Evolutionary conservation across 306 rosid species (phyloP).

Genomic region (Quercus aquifolioides): DNA sequence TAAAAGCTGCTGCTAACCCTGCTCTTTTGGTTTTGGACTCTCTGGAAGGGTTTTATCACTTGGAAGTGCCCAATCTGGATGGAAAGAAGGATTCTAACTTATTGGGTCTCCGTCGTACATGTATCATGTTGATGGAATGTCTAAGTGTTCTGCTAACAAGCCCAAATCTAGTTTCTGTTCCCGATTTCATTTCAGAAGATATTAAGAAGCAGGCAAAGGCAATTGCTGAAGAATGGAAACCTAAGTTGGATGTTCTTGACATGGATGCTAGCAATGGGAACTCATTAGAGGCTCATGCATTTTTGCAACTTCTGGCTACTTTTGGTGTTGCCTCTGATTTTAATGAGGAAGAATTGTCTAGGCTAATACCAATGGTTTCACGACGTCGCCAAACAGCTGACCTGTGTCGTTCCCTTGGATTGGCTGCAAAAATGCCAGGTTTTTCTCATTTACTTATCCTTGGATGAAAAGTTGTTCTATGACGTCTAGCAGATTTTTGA

Average conservation of each 20-base stretch:
- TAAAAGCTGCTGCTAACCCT: constrained; percentile 78
- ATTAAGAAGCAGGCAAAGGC: constrained; percentile 67
- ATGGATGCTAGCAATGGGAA: constrained; percentile 94
- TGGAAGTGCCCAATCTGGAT: constrained; percentile 62
- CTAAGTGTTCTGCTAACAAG: constrained; percentile 63
- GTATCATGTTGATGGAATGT: constrained; percentile 99
- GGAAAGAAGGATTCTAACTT: constrained; percentile 89
- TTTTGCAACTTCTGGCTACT: constrained; percentile 90
- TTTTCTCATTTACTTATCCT: constrained; percentile 18
- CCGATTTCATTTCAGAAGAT: constrained; percentile 62
- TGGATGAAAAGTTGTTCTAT: neutral
- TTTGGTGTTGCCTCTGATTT: constrained; percentile 85
- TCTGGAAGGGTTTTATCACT: constrained; percentile 75
- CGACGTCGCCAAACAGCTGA: constrained; percentile 98
- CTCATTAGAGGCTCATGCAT: constrained; percentile 98
- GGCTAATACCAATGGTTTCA: constrained; percentile 90
- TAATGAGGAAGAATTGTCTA: constrained; percentile 66
- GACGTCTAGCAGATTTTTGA: neutral
- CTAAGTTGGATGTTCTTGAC: constrained; percentile 84
- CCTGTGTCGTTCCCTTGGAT: constrained; percentile 91
- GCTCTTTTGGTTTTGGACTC: constrained; percentile 80
- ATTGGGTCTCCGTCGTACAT: constrained; percentile 88
- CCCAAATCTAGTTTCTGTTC: constrained; percentile 33
- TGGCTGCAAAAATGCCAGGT: constrained; percentile 96
- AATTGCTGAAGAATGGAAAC: constrained; percentile 91